Base-by-base conservation (phyloP, 2,329 filamentous ascomycete genomes). In the Dactylonectria macrodidyma region DNA sequence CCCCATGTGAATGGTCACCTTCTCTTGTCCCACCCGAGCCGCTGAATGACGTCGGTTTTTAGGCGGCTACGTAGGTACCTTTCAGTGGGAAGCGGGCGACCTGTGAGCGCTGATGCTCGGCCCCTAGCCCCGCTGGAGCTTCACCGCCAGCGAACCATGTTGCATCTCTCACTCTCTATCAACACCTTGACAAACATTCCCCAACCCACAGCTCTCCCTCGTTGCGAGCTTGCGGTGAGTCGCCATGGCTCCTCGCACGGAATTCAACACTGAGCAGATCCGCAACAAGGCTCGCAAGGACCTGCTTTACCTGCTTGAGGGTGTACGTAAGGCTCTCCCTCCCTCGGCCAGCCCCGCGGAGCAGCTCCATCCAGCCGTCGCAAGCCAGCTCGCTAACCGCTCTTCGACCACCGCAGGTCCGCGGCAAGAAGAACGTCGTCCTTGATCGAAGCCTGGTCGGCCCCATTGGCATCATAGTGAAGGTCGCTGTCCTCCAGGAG, bases 341-440 rank as follows among this genome's bases (percentile, higher is more conserved):
- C 36, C 38, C 59, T 58, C 52, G 38, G 63, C 58, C 30, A 44
- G n/a, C 48, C 64, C 64, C 64, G 47, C 64, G 64, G 22, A 65
- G 48, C 59, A 65, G 48, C 57, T 62, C 44, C 69, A 64, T 71
- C 66, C 44, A 60, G 61, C 69, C 41, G 48, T 57, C 59, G 59
- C 67, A 61, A 58, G 59, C 51, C 67, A 73, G 66, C 68, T 64
- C 36, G 60, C 67, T 71, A 66, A 69, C 60, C 59, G 22, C 41
- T 56, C 55, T 48, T 34, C 51, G n/a, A 59, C 41, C 33, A 54
- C 57, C 51, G 66, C 78, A 99, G 96, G 94, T 98, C 73, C 93
- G 95, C 79, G 97, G 97, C 75, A 99, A 98, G 89, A 99, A 99
- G 88, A 98, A 98, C 78, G 87, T 99, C 69, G 93, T 99, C 59